A percentile compares a stretch with the other conserved stretches of the same genome.
phyloP scores from a whole-genome alignment of 495 filamentous ascomycete species.

The Aspergillus campestris region DNA sequence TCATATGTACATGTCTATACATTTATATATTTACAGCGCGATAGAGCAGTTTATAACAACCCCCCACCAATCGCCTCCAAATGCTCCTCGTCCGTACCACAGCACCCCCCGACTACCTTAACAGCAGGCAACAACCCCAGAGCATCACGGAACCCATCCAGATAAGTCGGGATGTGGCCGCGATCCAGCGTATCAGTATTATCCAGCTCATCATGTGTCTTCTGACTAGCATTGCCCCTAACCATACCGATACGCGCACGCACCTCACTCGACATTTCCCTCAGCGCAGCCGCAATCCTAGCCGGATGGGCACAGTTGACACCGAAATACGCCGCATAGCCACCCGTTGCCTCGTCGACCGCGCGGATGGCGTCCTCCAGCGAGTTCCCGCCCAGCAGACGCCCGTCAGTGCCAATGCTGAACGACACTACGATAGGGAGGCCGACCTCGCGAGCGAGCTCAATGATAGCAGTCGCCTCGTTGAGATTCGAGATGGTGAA shows the following conservation, averaged over 20 bases:
- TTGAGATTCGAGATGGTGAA: background rate
- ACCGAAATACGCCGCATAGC: conserved; percentile 2
- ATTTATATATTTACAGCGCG: no score
- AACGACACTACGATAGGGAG: no score
- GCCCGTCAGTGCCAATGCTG: no score
- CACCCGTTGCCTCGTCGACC: background rate
- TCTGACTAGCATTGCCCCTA: conserved; percentile 1
- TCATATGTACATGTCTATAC: no score
- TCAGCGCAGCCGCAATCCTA: background rate
- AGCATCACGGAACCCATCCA: background rate
- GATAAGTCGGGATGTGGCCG: conserved; percentile 1
- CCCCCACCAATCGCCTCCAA: background rate
- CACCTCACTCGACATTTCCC: background rate
- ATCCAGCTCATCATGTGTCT: conserved; percentile 3
- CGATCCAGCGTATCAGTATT: conserved; percentile 4
- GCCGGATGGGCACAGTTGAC: conserved; percentile 1
- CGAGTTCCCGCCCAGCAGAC: background rate
- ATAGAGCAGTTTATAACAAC: no score
- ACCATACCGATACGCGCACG: background rate
- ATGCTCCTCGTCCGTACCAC: conserved; percentile 5
- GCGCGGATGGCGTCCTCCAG: background rate
- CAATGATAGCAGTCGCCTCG: background rate
- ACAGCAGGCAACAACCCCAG: background rate
- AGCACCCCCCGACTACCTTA: background rate
- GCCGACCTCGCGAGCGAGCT: background rate